A percentile compares a stretch with the other conserved stretches of the same genome.
Evolutionary conservation across 176 grass and related monocot species (phyloP).

Genomic region (Avena eriantha): DNA sequence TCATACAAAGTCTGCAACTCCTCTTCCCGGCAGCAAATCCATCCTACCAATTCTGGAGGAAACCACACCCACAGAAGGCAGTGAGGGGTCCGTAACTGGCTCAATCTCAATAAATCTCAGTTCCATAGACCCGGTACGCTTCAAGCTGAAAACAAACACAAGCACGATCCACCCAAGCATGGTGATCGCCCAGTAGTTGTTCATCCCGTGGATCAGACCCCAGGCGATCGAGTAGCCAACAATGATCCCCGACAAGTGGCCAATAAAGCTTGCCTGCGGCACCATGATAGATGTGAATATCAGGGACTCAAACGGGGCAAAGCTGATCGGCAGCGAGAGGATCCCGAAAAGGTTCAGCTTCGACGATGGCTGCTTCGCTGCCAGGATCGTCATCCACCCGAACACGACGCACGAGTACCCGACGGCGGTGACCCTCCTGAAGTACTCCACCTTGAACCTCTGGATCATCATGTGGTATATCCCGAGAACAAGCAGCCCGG

Average conservation of each 20-base stretch:
- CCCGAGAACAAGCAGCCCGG: constrained; percentile 76
- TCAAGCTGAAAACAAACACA: constrained; percentile 85
- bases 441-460: constrained; percentile 94
- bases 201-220: constrained; percentile 97
- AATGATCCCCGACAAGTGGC: constrained; percentile 85
- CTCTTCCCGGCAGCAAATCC: constrained; percentile 60
- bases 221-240: constrained; percentile 91
- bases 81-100: constrained; percentile 57
- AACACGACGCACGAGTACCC: constrained; percentile 98
- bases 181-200: constrained; percentile 91
- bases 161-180: constrained; percentile 86
- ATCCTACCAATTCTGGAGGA: constrained; percentile 61
- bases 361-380: constrained; percentile 84
- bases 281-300: constrained; percentile 99
- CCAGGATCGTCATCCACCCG: constrained; percentile 98
- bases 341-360: constrained; percentile 90
- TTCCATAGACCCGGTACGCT: constrained; percentile 69
- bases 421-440: constrained; percentile 81
- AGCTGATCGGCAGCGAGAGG: constrained; percentile 94
- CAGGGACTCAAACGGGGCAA: constrained; percentile 90
- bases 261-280: constrained; percentile 94
- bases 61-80: constrained; percentile 66
- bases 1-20: constrained; percentile 70
- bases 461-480: constrained; percentile 82
- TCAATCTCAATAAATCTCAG: constrained; percentile 89